Evolutionary conservation across 352 stramenopile genomes (phyloP).

Genomic region (Globisporangium carolinianum): DNA sequence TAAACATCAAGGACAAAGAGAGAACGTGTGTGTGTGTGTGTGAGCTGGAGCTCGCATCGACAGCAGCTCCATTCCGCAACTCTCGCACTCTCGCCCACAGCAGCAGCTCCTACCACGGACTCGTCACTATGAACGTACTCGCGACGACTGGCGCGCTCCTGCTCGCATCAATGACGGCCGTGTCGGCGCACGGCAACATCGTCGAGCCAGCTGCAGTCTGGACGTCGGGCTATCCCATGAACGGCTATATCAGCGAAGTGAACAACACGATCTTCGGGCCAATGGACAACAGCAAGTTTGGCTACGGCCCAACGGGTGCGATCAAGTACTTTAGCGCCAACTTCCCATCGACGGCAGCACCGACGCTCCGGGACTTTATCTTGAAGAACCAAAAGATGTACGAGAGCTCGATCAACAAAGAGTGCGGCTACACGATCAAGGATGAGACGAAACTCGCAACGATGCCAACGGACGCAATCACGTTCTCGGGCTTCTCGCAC

Average conservation of each 20-base stretch:
- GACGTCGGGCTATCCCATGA: slow-evolving; percentile 19
- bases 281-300: slow-evolving; percentile 17
- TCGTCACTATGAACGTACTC: slow-evolving; percentile 4
- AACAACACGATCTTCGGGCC: slow-evolving; percentile 14
- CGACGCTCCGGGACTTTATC: slow-evolving; percentile 23
- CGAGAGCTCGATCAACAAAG: slow-evolving; percentile 8
- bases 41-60: too few relatives aligned
- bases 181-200: slow-evolving; percentile 28
- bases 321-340: slow-evolving; percentile 21
- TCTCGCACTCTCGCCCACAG: neutral
- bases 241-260: slow-evolving; percentile 21
- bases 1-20: too few relatives aligned
- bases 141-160: slow-evolving; percentile 4
- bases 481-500: slow-evolving; percentile 50
- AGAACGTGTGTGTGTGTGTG: too few relatives aligned
- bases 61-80: slow-evolving; percentile 1
- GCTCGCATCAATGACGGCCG: slow-evolving; percentile 9
- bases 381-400: slow-evolving; percentile 20
- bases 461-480: slow-evolving; percentile 26
- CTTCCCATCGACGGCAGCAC: slow-evolving; percentile 21
- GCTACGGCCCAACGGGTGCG: slow-evolving; percentile 16
- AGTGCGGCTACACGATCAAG: slow-evolving; percentile 23
- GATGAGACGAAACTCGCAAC: slow-evolving; percentile 23
- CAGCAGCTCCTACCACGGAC: neutral
- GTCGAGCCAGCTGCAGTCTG: slow-evolving; percentile 29